Evolutionary conservation across 2,329 filamentous ascomycete genomes (phyloP).

Genomic region (Aspergillus hortae): DNA sequence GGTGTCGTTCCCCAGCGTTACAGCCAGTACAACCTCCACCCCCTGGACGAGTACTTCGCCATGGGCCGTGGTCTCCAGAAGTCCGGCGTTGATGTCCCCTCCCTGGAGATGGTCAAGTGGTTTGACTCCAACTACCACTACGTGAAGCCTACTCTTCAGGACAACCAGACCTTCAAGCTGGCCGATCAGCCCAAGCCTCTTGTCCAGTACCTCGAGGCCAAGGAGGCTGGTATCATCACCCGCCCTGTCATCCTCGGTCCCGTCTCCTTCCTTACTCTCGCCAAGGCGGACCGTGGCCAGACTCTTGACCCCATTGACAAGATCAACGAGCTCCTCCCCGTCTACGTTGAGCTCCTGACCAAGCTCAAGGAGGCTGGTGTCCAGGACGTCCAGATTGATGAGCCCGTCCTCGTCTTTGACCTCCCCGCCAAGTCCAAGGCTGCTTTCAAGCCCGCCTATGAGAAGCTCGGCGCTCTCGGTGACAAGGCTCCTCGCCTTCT

Average conservation of each 20-base stretch:
- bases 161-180: slow-evolving; percentile 95
- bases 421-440: slow-evolving; percentile 85
- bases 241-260: slow-evolving; percentile 93
- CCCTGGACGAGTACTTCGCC: slow-evolving; percentile 96
- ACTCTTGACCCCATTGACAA: slow-evolving; percentile 89
- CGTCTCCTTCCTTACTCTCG: slow-evolving; percentile 95
- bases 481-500: slow-evolving; percentile 81
- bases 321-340: slow-evolving; percentile 85
- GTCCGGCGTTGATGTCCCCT: slow-evolving; percentile 52
- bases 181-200: slow-evolving; percentile 86
- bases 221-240: slow-evolving; percentile 90
- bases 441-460: slow-evolving; percentile 96
- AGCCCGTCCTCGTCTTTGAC: slow-evolving; percentile 95
- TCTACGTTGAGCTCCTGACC: slow-evolving; percentile 88
- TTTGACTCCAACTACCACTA: slow-evolving; percentile 99
- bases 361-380: slow-evolving; percentile 96
- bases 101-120: slow-evolving; percentile 98
- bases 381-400: slow-evolving; percentile 96
- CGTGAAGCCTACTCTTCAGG: slow-evolving; percentile 96
- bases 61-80: slow-evolving; percentile 99
- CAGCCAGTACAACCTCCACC: slow-evolving; percentile 80
- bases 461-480: slow-evolving; percentile 71
- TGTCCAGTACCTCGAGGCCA: slow-evolving; percentile 90
- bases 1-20: slow-evolving; percentile 91
- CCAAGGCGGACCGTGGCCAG: slow-evolving; percentile 96